phyloP scores from a whole-genome alignment of 805 yeast genomes.

The Candida nitratophila region DNA sequence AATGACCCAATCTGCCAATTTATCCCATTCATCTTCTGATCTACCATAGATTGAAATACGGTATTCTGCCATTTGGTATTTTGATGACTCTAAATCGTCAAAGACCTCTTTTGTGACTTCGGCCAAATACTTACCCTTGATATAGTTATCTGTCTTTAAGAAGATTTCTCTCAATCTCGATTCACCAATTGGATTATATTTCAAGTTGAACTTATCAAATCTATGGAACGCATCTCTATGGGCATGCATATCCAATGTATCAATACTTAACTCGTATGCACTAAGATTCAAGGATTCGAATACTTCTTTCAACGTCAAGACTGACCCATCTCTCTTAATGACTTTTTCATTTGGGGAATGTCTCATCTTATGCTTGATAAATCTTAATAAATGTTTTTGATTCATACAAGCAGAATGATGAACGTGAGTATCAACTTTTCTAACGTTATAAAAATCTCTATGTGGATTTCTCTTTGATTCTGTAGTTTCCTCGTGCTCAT shows the following conservation, averaged over 20 bases:
- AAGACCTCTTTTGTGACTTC: constrained; percentile 92
- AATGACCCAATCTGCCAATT: constrained; percentile 88
- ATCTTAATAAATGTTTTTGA: constrained; percentile 91
- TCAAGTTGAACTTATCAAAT: constrained; percentile 93
- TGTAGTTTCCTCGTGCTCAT: constrained; percentile 88
- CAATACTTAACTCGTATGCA: constrained; percentile 93
- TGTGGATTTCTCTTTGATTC: constrained; percentile 92
- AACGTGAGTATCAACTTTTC: constrained; percentile 97
- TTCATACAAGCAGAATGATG: constrained; percentile 99
- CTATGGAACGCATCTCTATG: constrained; percentile 97
- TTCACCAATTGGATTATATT: constrained; percentile 97
- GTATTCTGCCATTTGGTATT: constrained; percentile 96
- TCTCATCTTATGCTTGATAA: constrained; percentile 90
- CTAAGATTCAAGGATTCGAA: constrained; percentile 85
- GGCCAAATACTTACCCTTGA: constrained; percentile 83
- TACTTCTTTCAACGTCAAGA: constrained; percentile 81
- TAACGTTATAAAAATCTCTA: constrained; percentile 92
- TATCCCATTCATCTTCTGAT: constrained; percentile 88
- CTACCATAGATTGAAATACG: constrained; percentile 94
- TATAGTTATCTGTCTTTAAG: constrained; percentile 89
- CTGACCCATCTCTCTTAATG: constrained; percentile 86
- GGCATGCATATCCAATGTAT: constrained; percentile 98
- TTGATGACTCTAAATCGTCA: constrained; percentile 88
- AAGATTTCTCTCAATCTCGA: constrained; percentile 95
- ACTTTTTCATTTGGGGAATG: constrained; percentile 83